phyloP scores from a whole-genome alignment of 78 protist species.

The Dictyostelium brefeldianum region DNA sequence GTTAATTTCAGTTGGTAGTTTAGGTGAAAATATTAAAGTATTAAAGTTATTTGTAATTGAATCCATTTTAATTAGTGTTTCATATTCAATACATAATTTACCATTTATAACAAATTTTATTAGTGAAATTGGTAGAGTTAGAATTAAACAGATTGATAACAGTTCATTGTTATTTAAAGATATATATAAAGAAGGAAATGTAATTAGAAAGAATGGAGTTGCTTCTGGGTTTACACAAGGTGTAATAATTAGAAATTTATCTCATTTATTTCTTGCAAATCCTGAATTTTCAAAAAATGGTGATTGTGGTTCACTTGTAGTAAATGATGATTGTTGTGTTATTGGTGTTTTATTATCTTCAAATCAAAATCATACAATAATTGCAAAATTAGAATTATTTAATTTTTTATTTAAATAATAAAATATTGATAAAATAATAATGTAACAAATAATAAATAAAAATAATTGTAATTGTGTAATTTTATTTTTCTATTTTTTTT shows the following conservation, averaged over 20 bases:
- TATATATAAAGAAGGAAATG: neutral
- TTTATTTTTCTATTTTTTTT: too few species aligned
- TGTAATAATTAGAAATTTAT: neutral
- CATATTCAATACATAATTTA: constrained; percentile 5
- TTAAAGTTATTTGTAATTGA: constrained; percentile 10
- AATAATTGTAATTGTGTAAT: neutral
- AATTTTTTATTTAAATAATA: constrained; percentile 13
- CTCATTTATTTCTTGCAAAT: neutral
- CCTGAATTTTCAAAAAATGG: constrained; percentile 14
- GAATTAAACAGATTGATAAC: neutral
- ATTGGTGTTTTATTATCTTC: neutral
- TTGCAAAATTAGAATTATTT: constrained; percentile 4
- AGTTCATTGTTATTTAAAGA: neutral
- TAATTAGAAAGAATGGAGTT: neutral
- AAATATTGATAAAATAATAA: neutral
- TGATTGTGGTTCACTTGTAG: constrained; percentile 1
- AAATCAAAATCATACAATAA: constrained; percentile 6
- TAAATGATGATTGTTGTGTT: constrained; percentile 1
- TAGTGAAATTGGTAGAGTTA: constrained; percentile 6
- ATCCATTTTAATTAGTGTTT: neutral
- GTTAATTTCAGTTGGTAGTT: neutral
- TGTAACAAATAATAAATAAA: neutral
- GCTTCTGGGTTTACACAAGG: neutral
- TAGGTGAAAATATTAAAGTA: neutral
- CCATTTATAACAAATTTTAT: constrained; percentile 17